Base-by-base conservation (phyloP, 1,139 yeast species). In the Debaryomyces udenii region DNA sequence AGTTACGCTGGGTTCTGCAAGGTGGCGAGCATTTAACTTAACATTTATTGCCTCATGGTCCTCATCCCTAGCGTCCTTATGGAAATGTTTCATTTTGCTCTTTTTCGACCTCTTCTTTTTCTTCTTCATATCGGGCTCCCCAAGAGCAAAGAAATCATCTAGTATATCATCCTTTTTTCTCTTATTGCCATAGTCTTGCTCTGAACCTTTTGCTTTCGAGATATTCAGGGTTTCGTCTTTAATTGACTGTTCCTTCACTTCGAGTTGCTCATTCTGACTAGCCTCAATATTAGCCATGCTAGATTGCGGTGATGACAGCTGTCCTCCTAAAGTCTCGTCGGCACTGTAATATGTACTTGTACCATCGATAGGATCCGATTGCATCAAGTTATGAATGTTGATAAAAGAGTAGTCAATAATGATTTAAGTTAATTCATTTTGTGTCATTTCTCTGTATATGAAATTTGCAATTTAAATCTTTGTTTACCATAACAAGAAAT, bases 101-200 rank as follows among this genome's bases (percentile, higher is more conserved):
- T 35, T 43, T 39, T 45, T 45, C 27, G 36, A 28, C 32, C 46
- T 51, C 45, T 58, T 56, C 45, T 59, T 59, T 46, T 56, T 62
- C 45, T 53, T 56, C 38, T 48, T 53, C 32, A 47, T 39, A 9
- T 18, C 15, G 5, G 47, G 41, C 16, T 47, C 45, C 15, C 59
- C 51, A 9, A 64, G 44, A 9, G 64, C 62, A 41, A 66, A 66
- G 45, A 66, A 66, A 37, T 65, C 71, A 45, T 66, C 70, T 44
- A 27, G 26, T 45, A 37, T 31, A 43, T 27, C 40, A 42, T 41
- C 40, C 42, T 40, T 44, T 52, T 45, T 38, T 48, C 31, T 45
- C 38, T 27, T 31, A 15, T n/a, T 23, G 7, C 27, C 29, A 26
- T n/a, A 4, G 7, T 20, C 22, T 20, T 20, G 22, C 7, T 6